These are phyloP conservation scores for Acrodontium crateriforme DNA, from an alignment of 2,329 filamentous ascomycete species.

Conservation along the genomic window DNA sequence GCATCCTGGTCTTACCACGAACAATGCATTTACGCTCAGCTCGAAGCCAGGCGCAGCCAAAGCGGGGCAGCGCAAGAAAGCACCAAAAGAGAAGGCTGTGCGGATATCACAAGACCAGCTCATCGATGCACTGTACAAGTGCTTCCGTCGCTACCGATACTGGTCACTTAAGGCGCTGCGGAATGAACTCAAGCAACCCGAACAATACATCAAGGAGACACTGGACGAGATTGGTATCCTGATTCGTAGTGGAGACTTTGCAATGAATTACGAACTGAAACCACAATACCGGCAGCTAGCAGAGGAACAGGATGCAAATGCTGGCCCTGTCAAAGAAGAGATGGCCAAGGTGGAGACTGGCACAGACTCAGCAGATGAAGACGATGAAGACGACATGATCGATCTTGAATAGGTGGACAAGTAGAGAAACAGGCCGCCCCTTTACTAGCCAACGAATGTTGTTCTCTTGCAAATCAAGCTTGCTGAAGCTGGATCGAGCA, in stretches of 20 bases:
- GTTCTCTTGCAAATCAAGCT: no score
- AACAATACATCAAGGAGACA: constrained; percentile 78
- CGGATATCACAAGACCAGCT: constrained; percentile 84
- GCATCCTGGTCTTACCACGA: constrained; percentile 21
- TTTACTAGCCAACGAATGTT: no score
- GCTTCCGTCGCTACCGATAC: constrained; percentile 76
- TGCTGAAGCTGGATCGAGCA: no score
- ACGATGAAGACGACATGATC: constrained; percentile 36
- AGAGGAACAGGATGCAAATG: constrained; percentile 7
- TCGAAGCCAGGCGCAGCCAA: constrained; percentile 16
- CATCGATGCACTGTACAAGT: constrained; percentile 67
- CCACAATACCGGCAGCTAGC: constrained; percentile 46
- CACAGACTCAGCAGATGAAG: constrained; percentile 32
- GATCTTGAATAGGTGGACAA: no score
- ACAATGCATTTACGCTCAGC: constrained; percentile 17
- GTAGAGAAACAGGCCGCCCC: no score
- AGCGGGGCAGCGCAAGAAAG: constrained; percentile 37
- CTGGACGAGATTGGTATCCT: constrained; percentile 71
- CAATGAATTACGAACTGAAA: constrained; percentile 73
- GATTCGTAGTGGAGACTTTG: constrained; percentile 70
- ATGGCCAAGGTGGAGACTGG: constrained; percentile 28
- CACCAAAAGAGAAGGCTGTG: constrained; percentile 68
- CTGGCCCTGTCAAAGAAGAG: constrained; percentile 37
- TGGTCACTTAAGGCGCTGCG: constrained; percentile 89
- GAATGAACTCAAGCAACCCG: constrained; percentile 65